Evolutionary conservation across 228 moss, liverwort and hornwort genomes (phyloP), one percentile per base, ranked within the genome.

Genomic region (Sphagnum fallax): DNA sequence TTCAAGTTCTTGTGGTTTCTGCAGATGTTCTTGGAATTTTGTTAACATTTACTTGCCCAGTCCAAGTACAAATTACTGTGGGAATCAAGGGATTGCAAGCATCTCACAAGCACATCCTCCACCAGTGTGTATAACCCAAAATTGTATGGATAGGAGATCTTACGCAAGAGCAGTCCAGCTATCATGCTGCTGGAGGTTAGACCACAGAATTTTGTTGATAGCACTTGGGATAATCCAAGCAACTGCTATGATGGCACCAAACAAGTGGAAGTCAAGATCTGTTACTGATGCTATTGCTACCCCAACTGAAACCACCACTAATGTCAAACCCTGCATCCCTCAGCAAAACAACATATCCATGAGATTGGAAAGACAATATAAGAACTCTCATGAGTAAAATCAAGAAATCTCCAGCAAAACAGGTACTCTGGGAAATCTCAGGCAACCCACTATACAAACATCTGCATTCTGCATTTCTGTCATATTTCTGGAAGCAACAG

Each of bases 161-260:
- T 58, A 69, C 69, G 69, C 69, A 11, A 69, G 57, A 49, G 69
- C 69, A n/a, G 69, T 69, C 69, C 69, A 69, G n/a, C 47, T 55
- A 14, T 55, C 69, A 16, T 59, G 53, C 55, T 69, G 69, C 47
- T 69, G 69, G 14, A 69, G 69, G 11, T 48, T 58, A 32, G 69
- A 57, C 69, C 69, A 69, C 47, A 69, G 47, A 18, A 69, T 69
- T 57, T 69, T 69, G 59, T 69, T 69, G 47, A 69, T 58, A 6
- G 69, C 69, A 58, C 69, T 69, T 18, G 69, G 69, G 5, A 69
- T 69, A 14, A 69, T 53, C 69, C 69, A 69, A n/a, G 59, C 55
- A 53, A 53, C 57, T 1, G 69, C 69, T 47, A 69, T 57, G 8
- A 69, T 16, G 47, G 69, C 69, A 6, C 69, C 69, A 60, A 69